Conservation (phyloP, 1,284 basidiomycete genomes). For the Marasmius tenuissimus region DNA sequence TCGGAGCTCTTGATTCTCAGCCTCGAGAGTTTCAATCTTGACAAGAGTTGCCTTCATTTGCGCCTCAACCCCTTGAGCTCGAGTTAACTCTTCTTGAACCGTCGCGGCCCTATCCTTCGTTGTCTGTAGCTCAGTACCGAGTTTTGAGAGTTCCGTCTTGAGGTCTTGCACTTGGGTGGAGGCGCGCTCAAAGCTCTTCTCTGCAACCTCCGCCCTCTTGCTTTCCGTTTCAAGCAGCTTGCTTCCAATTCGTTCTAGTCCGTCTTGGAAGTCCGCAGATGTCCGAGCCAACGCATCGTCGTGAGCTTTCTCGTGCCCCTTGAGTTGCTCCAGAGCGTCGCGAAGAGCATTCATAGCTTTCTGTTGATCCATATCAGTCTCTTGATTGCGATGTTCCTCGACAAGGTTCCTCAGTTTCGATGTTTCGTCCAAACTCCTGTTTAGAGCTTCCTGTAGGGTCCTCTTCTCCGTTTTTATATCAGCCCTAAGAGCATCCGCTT, state of each 20-base stretch:
- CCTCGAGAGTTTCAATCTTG: conserved; percentile 19
- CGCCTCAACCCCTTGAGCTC: conserved; percentile 7
- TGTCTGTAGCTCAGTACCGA: conserved; percentile 12
- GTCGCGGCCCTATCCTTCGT: conserved; percentile 11
- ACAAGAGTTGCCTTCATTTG: conserved; percentile 2
- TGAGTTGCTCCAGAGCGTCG: not conserved
- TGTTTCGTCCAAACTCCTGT: not conserved
- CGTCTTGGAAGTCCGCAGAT: conserved; percentile 19
- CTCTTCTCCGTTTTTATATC: not conserved
- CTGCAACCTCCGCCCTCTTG: conserved; percentile 22
- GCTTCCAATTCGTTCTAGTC: conserved; percentile 18
- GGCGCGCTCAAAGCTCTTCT: conserved; percentile 19
- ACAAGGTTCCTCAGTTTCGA: not conserved
- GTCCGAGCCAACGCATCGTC: conserved; percentile 17
- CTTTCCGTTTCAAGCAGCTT: conserved; percentile 22
- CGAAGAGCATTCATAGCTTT: not conserved
- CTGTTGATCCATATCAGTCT: not conserved
- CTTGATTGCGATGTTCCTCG: not conserved
- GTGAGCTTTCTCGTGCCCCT: not conserved
- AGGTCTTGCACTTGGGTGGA: conserved; percentile 15
- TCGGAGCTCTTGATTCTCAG: conserved; percentile 22
- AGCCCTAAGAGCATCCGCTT: not conserved
- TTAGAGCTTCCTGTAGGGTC: conserved; percentile 3
- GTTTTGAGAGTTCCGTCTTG: conserved; percentile 13
- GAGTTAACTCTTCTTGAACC: not conserved